Conservation (phyloP, 202 grass and related monocot species). For the Setaria viridis region DNA sequence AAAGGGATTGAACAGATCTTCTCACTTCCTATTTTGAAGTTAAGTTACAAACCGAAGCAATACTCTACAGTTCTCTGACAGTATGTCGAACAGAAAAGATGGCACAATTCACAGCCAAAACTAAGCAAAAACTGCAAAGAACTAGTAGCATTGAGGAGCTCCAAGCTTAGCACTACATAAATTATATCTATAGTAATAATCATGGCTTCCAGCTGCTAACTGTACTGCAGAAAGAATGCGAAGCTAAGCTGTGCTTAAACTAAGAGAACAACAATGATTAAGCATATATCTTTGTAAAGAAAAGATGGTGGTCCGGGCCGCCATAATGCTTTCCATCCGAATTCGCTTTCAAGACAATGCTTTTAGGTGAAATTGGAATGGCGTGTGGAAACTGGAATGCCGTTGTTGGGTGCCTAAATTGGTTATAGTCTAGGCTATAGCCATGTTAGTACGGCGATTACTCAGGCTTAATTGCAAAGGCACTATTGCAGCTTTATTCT, state of each 20-base stretch:
- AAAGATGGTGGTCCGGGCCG: slow-evolving; percentile 19
- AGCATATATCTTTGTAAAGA: slow-evolving; percentile 37
- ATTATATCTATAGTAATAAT: slow-evolving; percentile 14
- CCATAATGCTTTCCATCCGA: not conserved
- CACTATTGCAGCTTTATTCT: slow-evolving; percentile 28
- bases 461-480: slow-evolving; percentile 24
- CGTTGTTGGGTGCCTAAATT: not conserved
- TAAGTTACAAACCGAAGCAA: not conserved
- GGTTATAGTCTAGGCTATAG: not conserved
- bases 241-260: slow-evolving; percentile 43
- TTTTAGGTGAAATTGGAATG: not conserved
- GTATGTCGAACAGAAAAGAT: slow-evolving; percentile 14
- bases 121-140: slow-evolving; percentile 8
- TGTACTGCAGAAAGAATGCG: slow-evolving; percentile 40
- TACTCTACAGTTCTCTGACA: not conserved
- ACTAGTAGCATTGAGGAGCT: slow-evolving; percentile 12
- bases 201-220: slow-evolving; percentile 35
- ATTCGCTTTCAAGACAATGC: not conserved
- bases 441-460: not conserved
- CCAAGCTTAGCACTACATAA: slow-evolving; percentile 2
- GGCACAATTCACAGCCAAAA: not conserved
- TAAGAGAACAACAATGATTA: slow-evolving; percentile 48
- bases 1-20: not conserved
- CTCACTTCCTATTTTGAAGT: slow-evolving; percentile 5
- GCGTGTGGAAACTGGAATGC: not conserved